phyloP scores from a whole-genome alignment of 2,329 filamentous ascomycete species.

The Metarhizium brunneum region DNA sequence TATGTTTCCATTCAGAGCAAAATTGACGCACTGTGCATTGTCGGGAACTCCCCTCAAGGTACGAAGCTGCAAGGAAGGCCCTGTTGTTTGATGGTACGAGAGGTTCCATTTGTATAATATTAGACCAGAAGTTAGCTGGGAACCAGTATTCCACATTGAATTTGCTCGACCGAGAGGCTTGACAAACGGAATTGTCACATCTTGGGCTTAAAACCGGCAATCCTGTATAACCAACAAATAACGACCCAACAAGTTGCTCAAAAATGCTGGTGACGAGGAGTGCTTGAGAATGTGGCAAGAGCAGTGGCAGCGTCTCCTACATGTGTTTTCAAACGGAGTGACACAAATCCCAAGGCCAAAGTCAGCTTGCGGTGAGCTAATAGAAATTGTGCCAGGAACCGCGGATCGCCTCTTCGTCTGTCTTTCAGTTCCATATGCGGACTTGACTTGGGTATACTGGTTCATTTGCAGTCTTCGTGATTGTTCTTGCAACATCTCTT shows the following conservation, averaged over 20 bases:
- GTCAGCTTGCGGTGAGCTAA: too few species aligned
- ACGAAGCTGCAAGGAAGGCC: conserved; percentile 16
- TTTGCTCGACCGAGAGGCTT: conserved; percentile 11
- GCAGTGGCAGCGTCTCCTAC: not conserved
- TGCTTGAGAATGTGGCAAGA: conserved; percentile 7
- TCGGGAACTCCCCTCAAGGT: conserved; percentile 20
- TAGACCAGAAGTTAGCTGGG: conserved; percentile 19
- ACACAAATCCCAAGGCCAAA: not conserved
- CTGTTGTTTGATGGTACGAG: conserved; percentile 12
- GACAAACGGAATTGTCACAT: conserved; percentile 14
- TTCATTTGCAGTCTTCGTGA: conserved; percentile 12
- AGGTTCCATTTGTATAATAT: conserved; percentile 17
- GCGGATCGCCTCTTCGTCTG: not conserved
- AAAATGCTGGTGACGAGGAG: conserved; percentile 11
- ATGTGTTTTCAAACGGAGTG: not conserved
- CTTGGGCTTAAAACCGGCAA: conserved; percentile 16
- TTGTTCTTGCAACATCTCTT: conserved; percentile 15
- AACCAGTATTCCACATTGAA: conserved; percentile 24
- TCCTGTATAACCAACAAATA: conserved; percentile 19
- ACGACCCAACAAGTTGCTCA: conserved; percentile 16
- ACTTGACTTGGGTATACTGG: conserved; percentile 15
- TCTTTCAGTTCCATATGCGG: conserved; percentile 10
- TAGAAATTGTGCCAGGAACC: too few species aligned
- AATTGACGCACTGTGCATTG: conserved; percentile 18
- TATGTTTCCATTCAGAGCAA: conserved; percentile 16